These are phyloP conservation scores for Cryptosporidium ubiquitum DNA, from an alignment of 169 alveolate genomes.

Conservation along the genomic window DNA sequence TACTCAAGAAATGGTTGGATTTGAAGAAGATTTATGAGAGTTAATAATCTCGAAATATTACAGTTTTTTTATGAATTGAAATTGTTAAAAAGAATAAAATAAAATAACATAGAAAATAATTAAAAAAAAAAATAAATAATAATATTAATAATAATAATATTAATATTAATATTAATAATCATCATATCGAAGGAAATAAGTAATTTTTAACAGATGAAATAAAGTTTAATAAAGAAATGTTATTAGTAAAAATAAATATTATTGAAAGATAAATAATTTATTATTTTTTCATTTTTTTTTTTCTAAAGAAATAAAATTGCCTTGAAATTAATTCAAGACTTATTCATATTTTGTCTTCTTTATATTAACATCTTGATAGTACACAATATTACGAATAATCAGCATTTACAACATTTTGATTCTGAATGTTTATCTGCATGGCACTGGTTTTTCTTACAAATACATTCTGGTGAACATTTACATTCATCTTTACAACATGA, in stretches of 20 bases:
- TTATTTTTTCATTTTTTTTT: too few relatives aligned
- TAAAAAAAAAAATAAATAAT: neutral
- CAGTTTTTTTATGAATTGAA: neutral
- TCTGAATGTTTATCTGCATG: neutral
- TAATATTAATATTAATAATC: too few relatives aligned
- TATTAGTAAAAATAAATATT: too few relatives aligned
- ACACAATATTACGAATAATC: neutral
- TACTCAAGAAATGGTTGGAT: slow-evolving; percentile 21
- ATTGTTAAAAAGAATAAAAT: neutral
- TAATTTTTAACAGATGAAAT: too few relatives aligned
- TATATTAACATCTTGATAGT: neutral
- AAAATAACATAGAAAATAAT: neutral
- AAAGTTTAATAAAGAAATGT: too few relatives aligned
- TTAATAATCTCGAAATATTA: neutral
- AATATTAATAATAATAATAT: too few relatives aligned
- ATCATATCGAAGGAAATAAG: neutral
- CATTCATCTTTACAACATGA: slow-evolving; percentile 14
- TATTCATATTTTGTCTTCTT: neutral
- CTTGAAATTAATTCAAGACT: neutral
- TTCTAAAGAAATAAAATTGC: too few relatives aligned
- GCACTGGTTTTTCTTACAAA: neutral
- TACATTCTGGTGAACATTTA: neutral
- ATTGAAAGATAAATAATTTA: too few relatives aligned
- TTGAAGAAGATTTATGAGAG: slow-evolving; percentile 14
- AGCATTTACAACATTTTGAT: neutral